Evolutionary conservation across 768 basidiomycete species (phyloP).

Genomic region (Pholiota microspora): DNA sequence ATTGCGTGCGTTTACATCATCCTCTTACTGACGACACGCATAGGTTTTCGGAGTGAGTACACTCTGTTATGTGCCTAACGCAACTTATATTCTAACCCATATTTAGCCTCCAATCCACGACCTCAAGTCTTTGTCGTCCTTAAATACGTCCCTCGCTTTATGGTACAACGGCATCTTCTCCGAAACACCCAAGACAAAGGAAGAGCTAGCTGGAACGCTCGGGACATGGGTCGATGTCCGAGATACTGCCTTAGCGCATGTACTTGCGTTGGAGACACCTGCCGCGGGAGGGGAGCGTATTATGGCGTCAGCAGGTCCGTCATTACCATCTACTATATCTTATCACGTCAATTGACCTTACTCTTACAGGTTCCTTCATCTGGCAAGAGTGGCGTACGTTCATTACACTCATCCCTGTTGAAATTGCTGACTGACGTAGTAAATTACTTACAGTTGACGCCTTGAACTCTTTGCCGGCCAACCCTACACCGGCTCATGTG

Average conservation of each 20-base stretch:
- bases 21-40: neutral
- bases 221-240: constrained; percentile 53
- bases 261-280: constrained; percentile 45
- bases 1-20: neutral
- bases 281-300: constrained; percentile 58
- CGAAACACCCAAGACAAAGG: constrained; percentile 16
- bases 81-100: neutral
- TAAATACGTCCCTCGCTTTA: constrained; percentile 37
- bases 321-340: no score
- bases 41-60: constrained; percentile 32
- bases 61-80: neutral
- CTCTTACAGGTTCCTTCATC: constrained; percentile 16
- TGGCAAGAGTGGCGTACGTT: constrained; percentile 36
- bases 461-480: constrained; percentile 23
- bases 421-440: no score
- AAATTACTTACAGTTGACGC: constrained; percentile 34
- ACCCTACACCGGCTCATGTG: constrained; percentile 21
- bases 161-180: constrained; percentile 27
- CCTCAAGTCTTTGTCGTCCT: constrained; percentile 26
- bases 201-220: constrained; percentile 16
- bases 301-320: constrained; percentile 40
- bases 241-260: constrained; percentile 57
- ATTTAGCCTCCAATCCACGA: constrained; percentile 43
- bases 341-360: no score
- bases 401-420: neutral